Conservation (phyloP, 2,329 filamentous ascomycete genomes). For the Fusarium neocosmosporiellum region DNA sequence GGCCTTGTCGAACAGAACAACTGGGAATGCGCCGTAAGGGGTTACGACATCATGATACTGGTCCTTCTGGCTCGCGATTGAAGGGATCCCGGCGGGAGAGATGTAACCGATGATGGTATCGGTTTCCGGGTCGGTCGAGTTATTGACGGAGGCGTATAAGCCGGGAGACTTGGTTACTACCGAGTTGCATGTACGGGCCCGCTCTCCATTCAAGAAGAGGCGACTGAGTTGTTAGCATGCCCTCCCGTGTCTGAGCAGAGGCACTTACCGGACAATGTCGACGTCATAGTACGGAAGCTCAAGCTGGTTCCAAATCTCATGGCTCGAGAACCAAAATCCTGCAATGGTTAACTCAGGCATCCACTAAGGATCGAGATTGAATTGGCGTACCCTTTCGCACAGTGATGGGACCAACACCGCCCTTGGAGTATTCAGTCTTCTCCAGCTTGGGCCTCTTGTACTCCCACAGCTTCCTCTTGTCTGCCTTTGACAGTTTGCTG, state of each 20-base stretch:
- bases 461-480: conserved; percentile 52
- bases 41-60: conserved; percentile 56
- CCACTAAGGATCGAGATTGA: fast-evolving
- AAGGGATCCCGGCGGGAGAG: conserved; percentile 54
- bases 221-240: conserved; percentile 36
- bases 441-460: conserved; percentile 52
- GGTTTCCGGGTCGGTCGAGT: conserved; percentile 51
- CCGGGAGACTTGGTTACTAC: conserved; percentile 51
- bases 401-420: conserved; percentile 53
- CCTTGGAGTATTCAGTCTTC: conserved; percentile 51
- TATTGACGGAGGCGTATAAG: conserved; percentile 57
- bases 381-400: conserved; percentile 49
- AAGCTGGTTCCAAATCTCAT: conserved; percentile 56
- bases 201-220: conserved; percentile 53
- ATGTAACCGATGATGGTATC: conserved; percentile 54
- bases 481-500: conserved; percentile 43
- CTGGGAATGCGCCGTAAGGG: conserved; percentile 53
- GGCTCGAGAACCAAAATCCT: conserved; percentile 56
- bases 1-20: conserved; percentile 50
- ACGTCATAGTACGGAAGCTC: conserved; percentile 57
- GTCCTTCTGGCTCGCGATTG: conserved; percentile 52
- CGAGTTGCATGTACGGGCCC: conserved; percentile 56
- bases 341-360: background rate
- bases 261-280: conserved; percentile 49
- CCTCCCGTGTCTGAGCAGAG: background rate